These are phyloP conservation scores for Yueomyces sp. DNA, from an alignment of 1,139 yeast genomes.

Conservation along the genomic window DNA sequence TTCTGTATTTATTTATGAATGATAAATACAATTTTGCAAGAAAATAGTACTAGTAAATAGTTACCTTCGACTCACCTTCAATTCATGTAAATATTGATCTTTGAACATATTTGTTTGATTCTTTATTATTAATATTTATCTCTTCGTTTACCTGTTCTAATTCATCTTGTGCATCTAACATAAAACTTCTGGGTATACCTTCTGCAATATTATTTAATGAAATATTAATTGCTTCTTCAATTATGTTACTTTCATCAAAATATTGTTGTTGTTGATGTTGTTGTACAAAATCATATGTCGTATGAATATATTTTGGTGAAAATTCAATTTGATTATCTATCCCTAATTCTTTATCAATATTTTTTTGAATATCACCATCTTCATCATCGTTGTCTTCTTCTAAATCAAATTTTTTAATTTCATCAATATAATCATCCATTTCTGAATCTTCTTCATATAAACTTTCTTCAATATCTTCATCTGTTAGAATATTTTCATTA, in stretches of 20 bases:
- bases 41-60: too few relatives aligned
- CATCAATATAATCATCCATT: slow-evolving; percentile 2
- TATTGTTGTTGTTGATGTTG: neutral
- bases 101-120: too few relatives aligned
- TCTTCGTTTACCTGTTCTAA: too few relatives aligned
- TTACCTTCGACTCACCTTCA: too few relatives aligned
- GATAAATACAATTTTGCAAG: too few relatives aligned
- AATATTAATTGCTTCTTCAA: slow-evolving; percentile 3
- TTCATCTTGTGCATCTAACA: neutral
- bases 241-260: neutral
- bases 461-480: slow-evolving; percentile 2
- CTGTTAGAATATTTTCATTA: neutral
- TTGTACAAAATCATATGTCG: too few relatives aligned
- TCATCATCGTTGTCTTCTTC: slow-evolving; percentile 3
- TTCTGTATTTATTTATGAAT: too few relatives aligned
- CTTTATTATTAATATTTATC: too few relatives aligned
- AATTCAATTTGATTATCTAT: too few relatives aligned
- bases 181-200: slow-evolving; percentile 10
- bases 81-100: too few relatives aligned
- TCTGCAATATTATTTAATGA: slow-evolving; percentile 2
- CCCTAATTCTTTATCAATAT: too few relatives aligned
- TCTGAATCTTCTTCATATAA: slow-evolving; percentile 1
- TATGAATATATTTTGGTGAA: too few relatives aligned
- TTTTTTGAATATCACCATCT: slow-evolving; percentile 2
- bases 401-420: slow-evolving; percentile 3